These are phyloP conservation scores for Solanum acaule DNA, from an alignment of 257 asterid species.

Conservation along the genomic window DNA sequence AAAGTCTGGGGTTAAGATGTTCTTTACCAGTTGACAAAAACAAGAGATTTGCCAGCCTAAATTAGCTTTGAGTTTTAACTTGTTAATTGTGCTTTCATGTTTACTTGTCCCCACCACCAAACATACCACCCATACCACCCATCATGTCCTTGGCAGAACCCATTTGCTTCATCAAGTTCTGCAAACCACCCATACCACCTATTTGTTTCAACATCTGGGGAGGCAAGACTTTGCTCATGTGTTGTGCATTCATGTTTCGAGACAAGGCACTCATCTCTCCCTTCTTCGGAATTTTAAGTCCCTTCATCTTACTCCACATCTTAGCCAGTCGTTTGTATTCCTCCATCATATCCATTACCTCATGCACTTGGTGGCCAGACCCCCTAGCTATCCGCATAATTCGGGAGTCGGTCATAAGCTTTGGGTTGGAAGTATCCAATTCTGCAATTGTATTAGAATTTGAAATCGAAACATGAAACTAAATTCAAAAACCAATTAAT, in stretches of 20 bases:
- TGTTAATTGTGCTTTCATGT: neutral
- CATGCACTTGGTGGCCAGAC: neutral
- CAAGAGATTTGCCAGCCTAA: neutral
- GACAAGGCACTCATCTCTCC: conserved; percentile 89
- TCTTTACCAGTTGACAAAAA: neutral
- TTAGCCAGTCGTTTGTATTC: conserved; percentile 7
- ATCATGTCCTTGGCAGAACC: conserved; percentile 66
- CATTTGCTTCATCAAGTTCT: conserved; percentile 86
- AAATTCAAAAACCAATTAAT: neutral
- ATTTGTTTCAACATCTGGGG: conserved; percentile 94
- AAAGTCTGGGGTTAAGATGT: neutral
- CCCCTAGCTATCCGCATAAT: conserved; percentile 46
- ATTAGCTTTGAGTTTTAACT: neutral
- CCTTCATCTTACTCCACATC: conserved; percentile 10
- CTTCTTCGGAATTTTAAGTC: conserved; percentile 52
- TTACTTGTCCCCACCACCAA: conserved; percentile 81
- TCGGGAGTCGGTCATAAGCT: conserved; percentile 80
- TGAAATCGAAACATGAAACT: neutral
- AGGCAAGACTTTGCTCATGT: conserved; percentile 90
- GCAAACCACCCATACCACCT: conserved; percentile 95
- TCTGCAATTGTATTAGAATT: conserved; percentile 29
- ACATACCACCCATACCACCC: conserved; percentile 74
- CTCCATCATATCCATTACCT: conserved; percentile 7
- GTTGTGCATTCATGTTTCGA: conserved; percentile 81
- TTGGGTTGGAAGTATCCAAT: conserved; percentile 84